phyloP scores from a whole-genome alignment of 2,329 filamentous ascomycete species.

The Epichloe coenophiala region DNA sequence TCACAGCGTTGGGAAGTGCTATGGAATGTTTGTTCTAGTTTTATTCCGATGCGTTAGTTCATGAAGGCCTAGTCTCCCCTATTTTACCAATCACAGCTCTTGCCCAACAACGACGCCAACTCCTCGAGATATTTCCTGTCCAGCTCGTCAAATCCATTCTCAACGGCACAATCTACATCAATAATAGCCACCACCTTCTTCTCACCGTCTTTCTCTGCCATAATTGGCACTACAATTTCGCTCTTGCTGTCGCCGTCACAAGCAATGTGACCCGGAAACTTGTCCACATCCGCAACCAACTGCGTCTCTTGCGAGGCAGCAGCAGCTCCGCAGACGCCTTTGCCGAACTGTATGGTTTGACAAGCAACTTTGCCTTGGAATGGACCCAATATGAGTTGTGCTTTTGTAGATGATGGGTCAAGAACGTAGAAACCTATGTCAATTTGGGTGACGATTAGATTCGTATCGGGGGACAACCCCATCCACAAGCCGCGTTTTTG shows the following conservation, averaged over 20 bases:
- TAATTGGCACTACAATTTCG: constrained; percentile 69
- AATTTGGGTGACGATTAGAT: neutral
- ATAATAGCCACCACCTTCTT: constrained; percentile 57
- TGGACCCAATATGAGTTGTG: constrained; percentile 59
- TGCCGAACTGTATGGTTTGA: constrained; percentile 59
- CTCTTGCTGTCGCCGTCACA: constrained; percentile 65
- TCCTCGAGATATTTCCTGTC: constrained; percentile 54
- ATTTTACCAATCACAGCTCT: constrained; percentile 50
- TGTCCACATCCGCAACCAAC: constrained; percentile 55
- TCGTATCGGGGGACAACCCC: neutral
- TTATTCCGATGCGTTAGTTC: neutral
- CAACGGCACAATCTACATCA: constrained; percentile 61
- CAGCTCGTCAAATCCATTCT: constrained; percentile 53
- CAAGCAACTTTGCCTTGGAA: constrained; percentile 74
- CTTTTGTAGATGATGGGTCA: constrained; percentile 30
- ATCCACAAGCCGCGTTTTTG: neutral
- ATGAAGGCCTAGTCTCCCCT: neutral
- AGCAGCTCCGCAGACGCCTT: constrained; percentile 63
- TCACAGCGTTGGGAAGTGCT: neutral
- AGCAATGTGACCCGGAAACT: constrained; percentile 69
- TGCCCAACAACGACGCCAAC: constrained; percentile 45
- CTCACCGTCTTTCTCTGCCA: constrained; percentile 21
- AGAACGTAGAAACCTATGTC: constrained; percentile 57
- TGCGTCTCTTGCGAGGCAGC: constrained; percentile 48
- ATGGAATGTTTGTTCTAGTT: neutral